Percentiles rank a stretch among this genome's conserved stretches.
These are phyloP conservation scores for Aureobasidium zeae DNA, from an alignment of 2,329 filamentous ascomycete species.

Conservation along the genomic window DNA sequence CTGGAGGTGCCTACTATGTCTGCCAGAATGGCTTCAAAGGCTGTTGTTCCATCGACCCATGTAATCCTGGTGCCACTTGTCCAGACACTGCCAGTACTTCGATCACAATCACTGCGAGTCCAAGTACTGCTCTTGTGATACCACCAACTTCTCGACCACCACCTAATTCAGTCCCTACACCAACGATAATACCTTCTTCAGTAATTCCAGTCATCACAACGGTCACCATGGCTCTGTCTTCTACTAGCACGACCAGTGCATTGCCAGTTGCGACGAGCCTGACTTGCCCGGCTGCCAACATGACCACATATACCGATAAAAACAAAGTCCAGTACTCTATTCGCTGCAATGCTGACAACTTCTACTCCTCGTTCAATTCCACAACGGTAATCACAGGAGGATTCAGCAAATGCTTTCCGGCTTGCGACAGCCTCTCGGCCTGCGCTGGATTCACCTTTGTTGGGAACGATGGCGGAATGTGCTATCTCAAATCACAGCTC, in stretches of 20 bases:
- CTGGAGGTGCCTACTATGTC: conserved; percentile 20
- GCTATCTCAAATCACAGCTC: conserved; percentile 23
- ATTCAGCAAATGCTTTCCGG: conserved; percentile 25
- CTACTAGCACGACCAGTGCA: conserved; percentile 9
- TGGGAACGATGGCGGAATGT: conserved; percentile 22
- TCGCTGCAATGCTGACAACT: conserved; percentile 24
- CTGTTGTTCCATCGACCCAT: conserved; percentile 23
- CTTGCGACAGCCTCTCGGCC: conserved; percentile 20
- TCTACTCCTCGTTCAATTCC: conserved; percentile 19
- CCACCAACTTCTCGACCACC: not conserved
- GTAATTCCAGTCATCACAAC: too few relatives aligned
- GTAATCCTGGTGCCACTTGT: conserved; percentile 19
- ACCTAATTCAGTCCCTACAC: not conserved
- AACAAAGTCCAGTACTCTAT: conserved; percentile 23
- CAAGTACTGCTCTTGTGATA: not conserved
- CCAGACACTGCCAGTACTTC: conserved; percentile 15
- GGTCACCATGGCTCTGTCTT: not conserved
- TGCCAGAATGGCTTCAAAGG: conserved; percentile 24
- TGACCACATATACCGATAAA: conserved; percentile 21
- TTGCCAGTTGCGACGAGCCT: conserved; percentile 17
- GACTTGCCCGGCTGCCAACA: conserved; percentile 22
- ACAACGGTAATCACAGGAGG: conserved; percentile 22
- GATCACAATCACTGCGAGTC: not conserved
- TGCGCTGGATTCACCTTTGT: conserved; percentile 26
- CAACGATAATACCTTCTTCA: not conserved